These are phyloP conservation scores for Insectozyma bohioensis DNA, from an alignment of 1,139 yeast genomes.

Conservation along the genomic window DNA sequence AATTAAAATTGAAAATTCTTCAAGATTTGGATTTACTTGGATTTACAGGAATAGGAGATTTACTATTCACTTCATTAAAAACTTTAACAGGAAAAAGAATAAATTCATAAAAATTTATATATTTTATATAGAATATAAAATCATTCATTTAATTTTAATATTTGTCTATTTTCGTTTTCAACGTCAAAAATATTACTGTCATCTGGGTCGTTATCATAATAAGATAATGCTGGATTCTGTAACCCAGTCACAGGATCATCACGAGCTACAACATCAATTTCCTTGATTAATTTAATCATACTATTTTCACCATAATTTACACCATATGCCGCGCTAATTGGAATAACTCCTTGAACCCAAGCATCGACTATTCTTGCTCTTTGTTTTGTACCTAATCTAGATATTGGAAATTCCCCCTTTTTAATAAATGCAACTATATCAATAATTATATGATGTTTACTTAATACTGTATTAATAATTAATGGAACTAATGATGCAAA, in stretches of 20 bases:
- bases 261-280: constrained; percentile 44
- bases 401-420: constrained; percentile 62
- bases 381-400: constrained; percentile 74
- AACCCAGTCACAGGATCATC: constrained; percentile 45
- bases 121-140: too few relatives aligned
- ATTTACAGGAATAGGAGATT: constrained; percentile 42
- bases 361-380: constrained; percentile 67
- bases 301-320: constrained; percentile 68
- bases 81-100: constrained; percentile 32
- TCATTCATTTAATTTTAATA: constrained; percentile 26
- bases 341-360: constrained; percentile 51
- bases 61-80: constrained; percentile 47
- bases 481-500: constrained; percentile 81
- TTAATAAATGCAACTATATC: constrained; percentile 83
- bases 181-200: constrained; percentile 18
- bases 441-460: constrained; percentile 80
- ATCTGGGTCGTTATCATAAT: constrained; percentile 35
- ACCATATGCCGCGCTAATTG: constrained; percentile 44
- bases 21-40: constrained; percentile 34
- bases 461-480: constrained; percentile 73
- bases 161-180: constrained; percentile 25
- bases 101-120: too few relatives aligned
- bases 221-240: constrained; percentile 45
- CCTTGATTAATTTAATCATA: constrained; percentile 54
- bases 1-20: constrained; percentile 39